phyloP scores from a whole-genome alignment of 805 yeast species.

The Wickerhamomyces queroliae region DNA sequence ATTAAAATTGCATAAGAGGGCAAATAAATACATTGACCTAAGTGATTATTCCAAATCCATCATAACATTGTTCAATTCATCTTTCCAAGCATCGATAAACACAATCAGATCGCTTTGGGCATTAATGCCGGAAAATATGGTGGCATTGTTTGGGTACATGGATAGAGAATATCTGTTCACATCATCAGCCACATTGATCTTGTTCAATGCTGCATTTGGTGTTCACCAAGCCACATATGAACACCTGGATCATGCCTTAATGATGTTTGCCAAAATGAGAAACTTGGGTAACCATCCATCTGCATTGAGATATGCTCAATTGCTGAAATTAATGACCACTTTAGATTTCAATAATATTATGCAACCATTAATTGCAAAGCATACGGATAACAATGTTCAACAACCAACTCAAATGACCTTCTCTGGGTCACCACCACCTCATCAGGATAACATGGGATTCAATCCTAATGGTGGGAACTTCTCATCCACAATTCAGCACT shows the following conservation, averaged over 20 bases:
- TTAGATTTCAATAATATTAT: constrained; percentile 66
- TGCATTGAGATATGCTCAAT: constrained; percentile 64
- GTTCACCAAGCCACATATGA: constrained; percentile 69
- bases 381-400: constrained; percentile 48
- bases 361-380: constrained; percentile 49
- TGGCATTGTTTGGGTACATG: constrained; percentile 85
- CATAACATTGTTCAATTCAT: constrained; percentile 64
- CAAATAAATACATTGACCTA: constrained; percentile 54
- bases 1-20: constrained; percentile 40
- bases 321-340: constrained; percentile 56
- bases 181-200: constrained; percentile 64
- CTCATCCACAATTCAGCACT: not conserved
- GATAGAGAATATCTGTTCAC: constrained; percentile 79
- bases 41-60: constrained; percentile 64
- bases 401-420: constrained; percentile 18
- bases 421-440: constrained; percentile 11
- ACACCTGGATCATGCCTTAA: constrained; percentile 68
- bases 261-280: constrained; percentile 68
- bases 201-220: constrained; percentile 77
- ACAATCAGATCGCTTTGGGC: constrained; percentile 73
- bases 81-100: constrained; percentile 76
- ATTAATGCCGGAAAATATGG: constrained; percentile 68
- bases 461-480: constrained; percentile 13
- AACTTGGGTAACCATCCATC: constrained; percentile 79
- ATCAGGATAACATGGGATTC: too few species aligned